Evolutionary conservation across 257 asterid species (phyloP).

Genomic region (Solanum paucissectum): DNA sequence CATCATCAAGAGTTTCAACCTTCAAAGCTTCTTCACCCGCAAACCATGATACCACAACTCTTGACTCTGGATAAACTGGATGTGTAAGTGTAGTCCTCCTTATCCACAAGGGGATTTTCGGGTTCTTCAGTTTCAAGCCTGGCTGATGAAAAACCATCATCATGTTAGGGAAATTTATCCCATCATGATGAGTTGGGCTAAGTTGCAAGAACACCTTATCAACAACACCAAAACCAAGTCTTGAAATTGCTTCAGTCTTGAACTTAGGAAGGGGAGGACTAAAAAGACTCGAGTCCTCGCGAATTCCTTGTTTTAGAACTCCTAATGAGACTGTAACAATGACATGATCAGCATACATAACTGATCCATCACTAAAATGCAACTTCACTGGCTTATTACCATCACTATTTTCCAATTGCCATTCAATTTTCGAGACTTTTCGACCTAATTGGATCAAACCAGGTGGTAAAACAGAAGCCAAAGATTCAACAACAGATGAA

Average conservation of each 20-base stretch:
- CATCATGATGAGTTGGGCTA: neutral
- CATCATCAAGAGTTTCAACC: slow-evolving; percentile 41
- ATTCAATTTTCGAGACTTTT: slow-evolving; percentile 46
- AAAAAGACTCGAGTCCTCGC: slow-evolving; percentile 30
- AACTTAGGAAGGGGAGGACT: slow-evolving; percentile 55
- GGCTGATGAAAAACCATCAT: slow-evolving; percentile 57
- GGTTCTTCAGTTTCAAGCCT: slow-evolving; percentile 14
- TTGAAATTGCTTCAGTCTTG: slow-evolving; percentile 50
- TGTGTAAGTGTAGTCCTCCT: slow-evolving; percentile 44
- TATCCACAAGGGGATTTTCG: slow-evolving; percentile 65
- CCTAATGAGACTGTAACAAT: slow-evolving; percentile 79
- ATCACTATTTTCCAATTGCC: slow-evolving; percentile 20
- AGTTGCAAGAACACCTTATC: slow-evolving; percentile 64
- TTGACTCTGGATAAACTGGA: slow-evolving; percentile 52
- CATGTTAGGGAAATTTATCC: slow-evolving; percentile 22
- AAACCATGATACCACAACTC: slow-evolving; percentile 54
- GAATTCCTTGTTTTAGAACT: slow-evolving; percentile 51
- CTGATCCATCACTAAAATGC: slow-evolving; percentile 59
- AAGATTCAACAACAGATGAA: slow-evolving; percentile 36
- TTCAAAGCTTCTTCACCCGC: slow-evolving; percentile 77
- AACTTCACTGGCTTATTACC: slow-evolving; percentile 45
- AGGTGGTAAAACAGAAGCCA: slow-evolving; percentile 60
- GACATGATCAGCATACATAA: slow-evolving; percentile 58
- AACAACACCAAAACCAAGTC: slow-evolving; percentile 77
- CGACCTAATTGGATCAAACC: slow-evolving; percentile 54